Percentiles rank a stretch among this genome's conserved stretches.
These are phyloP conservation scores for Arthroderma uncinatum DNA, from an alignment of 2,329 filamentous ascomycete genomes.

Conservation along the genomic window DNA sequence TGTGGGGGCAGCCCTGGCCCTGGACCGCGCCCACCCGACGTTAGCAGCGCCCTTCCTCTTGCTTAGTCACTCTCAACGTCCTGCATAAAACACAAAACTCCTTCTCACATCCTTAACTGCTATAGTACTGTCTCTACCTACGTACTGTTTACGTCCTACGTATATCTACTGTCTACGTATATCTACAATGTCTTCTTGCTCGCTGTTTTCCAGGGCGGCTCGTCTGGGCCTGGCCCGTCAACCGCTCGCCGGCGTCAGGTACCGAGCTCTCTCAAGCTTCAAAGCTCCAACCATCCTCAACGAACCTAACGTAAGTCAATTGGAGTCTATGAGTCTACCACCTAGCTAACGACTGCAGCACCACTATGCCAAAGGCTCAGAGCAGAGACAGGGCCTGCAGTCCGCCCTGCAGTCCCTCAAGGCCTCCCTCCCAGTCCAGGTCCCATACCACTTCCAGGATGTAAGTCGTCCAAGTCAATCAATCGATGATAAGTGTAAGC, in stretches of 20 bases:
- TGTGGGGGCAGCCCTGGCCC: too few relatives aligned
- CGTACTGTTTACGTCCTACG: too few relatives aligned
- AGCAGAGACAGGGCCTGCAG: conserved; percentile 9
- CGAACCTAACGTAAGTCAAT: conserved; percentile 10
- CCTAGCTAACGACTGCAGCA: too few relatives aligned
- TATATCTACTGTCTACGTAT: too few relatives aligned
- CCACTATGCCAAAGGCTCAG: conserved; percentile 10
- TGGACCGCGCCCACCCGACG: conserved; percentile 1
- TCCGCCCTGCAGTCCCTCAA: conserved; percentile 7
- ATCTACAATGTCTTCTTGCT: neutral
- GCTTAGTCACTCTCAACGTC: too few relatives aligned
- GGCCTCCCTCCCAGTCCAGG: conserved; percentile 8
- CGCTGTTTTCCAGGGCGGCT: neutral
- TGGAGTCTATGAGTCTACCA: too few relatives aligned
- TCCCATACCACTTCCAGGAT: conserved; percentile 6
- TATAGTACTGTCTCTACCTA: too few relatives aligned
- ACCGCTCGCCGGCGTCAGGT: neutral
- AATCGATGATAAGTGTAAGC: neutral
- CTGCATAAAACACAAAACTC: too few relatives aligned
- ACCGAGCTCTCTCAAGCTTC: conserved; percentile 8
- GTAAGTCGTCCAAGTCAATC: neutral
- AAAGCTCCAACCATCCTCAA: conserved; percentile 10
- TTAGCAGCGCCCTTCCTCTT: conserved; percentile 4
- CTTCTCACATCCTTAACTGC: too few relatives aligned
- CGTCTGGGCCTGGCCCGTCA: neutral